Evolutionary conservation across 2,329 filamentous ascomycete genomes (phyloP).

Genomic region (Apiospora aurea): DNA sequence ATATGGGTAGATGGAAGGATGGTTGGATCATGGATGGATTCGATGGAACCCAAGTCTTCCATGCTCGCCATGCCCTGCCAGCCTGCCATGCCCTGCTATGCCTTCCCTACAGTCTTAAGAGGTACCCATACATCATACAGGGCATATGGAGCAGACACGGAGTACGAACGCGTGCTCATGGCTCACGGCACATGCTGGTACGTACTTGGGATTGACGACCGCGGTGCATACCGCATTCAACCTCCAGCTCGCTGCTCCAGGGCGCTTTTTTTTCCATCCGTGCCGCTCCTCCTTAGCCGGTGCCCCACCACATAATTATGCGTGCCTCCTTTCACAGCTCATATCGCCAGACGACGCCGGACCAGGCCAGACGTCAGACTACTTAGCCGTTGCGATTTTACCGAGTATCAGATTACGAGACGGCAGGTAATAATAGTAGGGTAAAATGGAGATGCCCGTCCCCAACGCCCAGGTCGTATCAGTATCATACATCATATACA

Average conservation of each 20-base stretch:
- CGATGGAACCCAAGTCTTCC: not conserved
- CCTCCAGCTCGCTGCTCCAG: not conserved
- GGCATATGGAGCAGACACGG: not conserved
- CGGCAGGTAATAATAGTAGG: not conserved
- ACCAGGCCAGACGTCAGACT: not conserved
- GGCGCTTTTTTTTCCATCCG: not conserved
- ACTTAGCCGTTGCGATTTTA: not conserved
- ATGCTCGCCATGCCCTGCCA: not conserved
- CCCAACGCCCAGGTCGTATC: not conserved
- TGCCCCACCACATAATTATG: not conserved
- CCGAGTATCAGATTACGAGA: constrained; percentile 6
- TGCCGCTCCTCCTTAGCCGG: constrained; percentile 1
- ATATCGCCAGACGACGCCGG: not conserved
- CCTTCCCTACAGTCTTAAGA: not conserved
- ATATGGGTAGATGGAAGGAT: constrained; percentile 19
- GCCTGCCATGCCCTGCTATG: not conserved
- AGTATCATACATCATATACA: constrained; percentile 5
- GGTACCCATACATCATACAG: not conserved
- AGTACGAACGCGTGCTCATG: constrained; percentile 20
- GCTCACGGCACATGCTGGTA: constrained; percentile 7
- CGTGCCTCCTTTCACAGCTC: not conserved
- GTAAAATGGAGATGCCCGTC: not conserved
- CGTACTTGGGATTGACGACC: constrained; percentile 1
- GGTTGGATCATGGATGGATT: constrained; percentile 19
- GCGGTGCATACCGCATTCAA: constrained; percentile 19